Conservation (phyloP, 345 rosid species). For the Brassica rapa region DNA sequence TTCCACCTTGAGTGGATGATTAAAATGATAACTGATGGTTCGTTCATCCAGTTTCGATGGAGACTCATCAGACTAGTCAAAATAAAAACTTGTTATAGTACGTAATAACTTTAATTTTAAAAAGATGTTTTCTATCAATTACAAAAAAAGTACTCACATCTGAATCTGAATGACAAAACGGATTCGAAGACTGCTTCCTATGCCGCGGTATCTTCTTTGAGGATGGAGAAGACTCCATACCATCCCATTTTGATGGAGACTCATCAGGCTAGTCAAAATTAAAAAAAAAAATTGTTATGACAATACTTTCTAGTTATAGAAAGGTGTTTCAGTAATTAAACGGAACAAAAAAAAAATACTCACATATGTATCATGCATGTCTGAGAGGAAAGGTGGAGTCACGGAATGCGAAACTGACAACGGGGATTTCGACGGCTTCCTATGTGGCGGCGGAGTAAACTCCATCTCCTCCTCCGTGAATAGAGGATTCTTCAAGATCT, state of each 20-base stretch:
- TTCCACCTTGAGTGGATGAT: neutral
- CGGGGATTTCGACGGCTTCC: constrained; percentile 48
- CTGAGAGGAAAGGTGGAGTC: constrained; percentile 51
- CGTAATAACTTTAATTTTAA: neutral
- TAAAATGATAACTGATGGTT: constrained; percentile 62
- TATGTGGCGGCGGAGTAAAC: constrained; percentile 14
- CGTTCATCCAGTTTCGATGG: constrained; percentile 81
- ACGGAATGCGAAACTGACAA: constrained; percentile 38
- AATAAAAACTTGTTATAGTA: neutral
- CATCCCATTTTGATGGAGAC: neutral
- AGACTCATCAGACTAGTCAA: constrained; percentile 68
- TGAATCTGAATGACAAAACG: neutral
- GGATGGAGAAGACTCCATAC: neutral
- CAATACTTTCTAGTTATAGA: too few relatives aligned
- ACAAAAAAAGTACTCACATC: neutral
- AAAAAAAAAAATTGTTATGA: too few relatives aligned
- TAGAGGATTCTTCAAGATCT: constrained; percentile 40
- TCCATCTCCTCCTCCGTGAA: constrained; percentile 16
- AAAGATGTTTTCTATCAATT: neutral
- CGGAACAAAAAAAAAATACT: constrained; percentile 44
- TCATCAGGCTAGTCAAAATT: neutral
- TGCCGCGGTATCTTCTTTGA: neutral
- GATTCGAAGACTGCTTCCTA: neutral
- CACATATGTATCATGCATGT: constrained; percentile 56
- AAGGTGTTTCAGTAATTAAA: neutral